These are phyloP conservation scores for Aspergillus leporis DNA, from an alignment of 495 filamentous ascomycete species.

Conservation along the genomic window DNA sequence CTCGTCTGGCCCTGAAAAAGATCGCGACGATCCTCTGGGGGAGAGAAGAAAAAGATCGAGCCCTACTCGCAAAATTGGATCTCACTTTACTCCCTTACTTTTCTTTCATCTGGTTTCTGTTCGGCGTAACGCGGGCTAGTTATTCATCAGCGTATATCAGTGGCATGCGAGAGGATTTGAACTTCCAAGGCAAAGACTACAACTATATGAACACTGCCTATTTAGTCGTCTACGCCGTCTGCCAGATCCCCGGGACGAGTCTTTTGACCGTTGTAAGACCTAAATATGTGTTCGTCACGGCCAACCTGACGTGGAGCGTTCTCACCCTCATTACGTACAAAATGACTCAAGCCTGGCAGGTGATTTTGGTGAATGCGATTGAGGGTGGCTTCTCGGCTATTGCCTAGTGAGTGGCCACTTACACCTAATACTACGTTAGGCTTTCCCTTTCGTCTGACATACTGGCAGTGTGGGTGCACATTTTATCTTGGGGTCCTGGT, in stretches of 20 bases:
- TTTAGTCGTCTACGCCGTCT: conserved; percentile 39
- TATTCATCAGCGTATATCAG: conserved; percentile 42
- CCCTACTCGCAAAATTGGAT: conserved; percentile 31
- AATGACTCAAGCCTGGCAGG: conserved; percentile 36
- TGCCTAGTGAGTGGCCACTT: conserved; percentile 28
- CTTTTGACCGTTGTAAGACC: conserved; percentile 32
- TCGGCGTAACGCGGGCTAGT: conserved; percentile 37
- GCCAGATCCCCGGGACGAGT: conserved; percentile 38
- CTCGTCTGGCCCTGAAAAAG: not conserved
- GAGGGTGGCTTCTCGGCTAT: conserved; percentile 39
- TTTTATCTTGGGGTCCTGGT: conserved; percentile 34
- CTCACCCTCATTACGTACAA: conserved; percentile 36
- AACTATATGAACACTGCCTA: conserved; percentile 43
- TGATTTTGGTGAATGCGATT: conserved; percentile 36
- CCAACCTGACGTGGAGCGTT: conserved; percentile 36
- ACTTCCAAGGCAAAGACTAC: conserved; percentile 38
- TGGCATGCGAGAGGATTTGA: conserved; percentile 37
- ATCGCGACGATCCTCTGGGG: conserved; percentile 27
- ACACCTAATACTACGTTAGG: not conserved
- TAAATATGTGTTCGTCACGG: conserved; percentile 37
- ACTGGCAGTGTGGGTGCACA: conserved; percentile 27
- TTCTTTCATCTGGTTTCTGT: conserved; percentile 39
- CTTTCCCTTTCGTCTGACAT: not conserved
- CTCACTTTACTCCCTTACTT: conserved; percentile 37
- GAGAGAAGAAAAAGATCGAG: conserved; percentile 27